These are phyloP conservation scores for Cercospora nicotianae DNA, from an alignment of 2,329 filamentous ascomycete species.

Conservation along the genomic window DNA sequence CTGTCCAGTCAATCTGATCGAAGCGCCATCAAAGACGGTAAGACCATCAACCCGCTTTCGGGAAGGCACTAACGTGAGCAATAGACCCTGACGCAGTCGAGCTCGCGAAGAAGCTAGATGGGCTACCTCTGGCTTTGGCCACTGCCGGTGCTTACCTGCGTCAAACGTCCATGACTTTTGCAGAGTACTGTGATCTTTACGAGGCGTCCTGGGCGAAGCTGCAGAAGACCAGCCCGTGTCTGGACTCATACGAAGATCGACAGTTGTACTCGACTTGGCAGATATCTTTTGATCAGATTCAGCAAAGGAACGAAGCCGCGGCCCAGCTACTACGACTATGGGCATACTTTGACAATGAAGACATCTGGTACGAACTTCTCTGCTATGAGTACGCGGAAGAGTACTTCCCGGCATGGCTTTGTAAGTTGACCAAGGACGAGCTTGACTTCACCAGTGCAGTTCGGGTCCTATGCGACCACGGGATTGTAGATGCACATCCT, in stretches of 20 bases:
- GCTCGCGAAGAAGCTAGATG: conserved; percentile 8
- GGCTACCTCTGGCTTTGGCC: conserved; percentile 15
- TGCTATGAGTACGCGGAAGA: too few species aligned
- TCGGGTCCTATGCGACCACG: background rate
- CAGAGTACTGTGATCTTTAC: conserved; percentile 5
- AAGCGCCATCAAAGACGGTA: background rate
- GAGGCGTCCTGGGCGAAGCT: background rate
- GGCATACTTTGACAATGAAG: conserved; percentile 10
- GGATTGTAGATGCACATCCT: background rate
- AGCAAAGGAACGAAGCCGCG: conserved; percentile 26
- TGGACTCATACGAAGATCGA: background rate
- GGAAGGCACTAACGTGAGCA: conserved; percentile 31
- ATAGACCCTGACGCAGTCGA: background rate
- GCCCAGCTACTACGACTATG: conserved; percentile 30
- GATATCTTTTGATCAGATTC: conserved; percentile 36
- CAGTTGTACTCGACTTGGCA: conserved; percentile 37
- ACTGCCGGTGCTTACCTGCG: conserved; percentile 16
- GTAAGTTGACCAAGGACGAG: background rate
- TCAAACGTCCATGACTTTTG: background rate
- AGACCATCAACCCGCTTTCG: conserved; percentile 2
- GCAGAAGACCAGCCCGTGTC: background rate
- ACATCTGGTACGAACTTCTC: conserved; percentile 2
- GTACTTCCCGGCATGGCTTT: background rate
- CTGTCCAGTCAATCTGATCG: background rate
- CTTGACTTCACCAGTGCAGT: background rate